Conservation (phyloP, 2,329 filamentous ascomycete species). For the Sclerotinia nivalis region DNA sequence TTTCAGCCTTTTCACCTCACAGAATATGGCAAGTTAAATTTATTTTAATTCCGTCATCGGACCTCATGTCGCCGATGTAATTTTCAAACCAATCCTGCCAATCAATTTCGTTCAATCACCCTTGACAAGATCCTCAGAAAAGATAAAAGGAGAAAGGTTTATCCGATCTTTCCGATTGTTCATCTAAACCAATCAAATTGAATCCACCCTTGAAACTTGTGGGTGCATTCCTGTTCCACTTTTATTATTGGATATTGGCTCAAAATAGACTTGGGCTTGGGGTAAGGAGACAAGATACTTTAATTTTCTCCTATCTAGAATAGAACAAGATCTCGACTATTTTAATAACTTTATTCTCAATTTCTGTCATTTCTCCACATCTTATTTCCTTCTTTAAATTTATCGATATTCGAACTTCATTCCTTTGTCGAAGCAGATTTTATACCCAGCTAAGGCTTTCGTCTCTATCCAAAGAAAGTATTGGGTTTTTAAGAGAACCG, state of each 20-base stretch:
- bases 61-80: background rate
- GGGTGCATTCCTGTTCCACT: background rate
- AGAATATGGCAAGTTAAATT: background rate
- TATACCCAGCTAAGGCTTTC: background rate
- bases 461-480: background rate
- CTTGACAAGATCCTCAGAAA: background rate
- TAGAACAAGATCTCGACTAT: background rate
- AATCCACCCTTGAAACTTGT: background rate
- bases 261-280: conserved; percentile 7
- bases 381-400: background rate
- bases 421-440: background rate
- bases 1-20: background rate
- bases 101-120: too few species aligned
- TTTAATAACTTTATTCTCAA: background rate
- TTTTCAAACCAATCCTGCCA: background rate
- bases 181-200: background rate
- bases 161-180: background rate
- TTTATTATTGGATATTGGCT: background rate
- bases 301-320: conserved; percentile 12
- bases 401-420: background rate
- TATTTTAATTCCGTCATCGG: conserved; percentile 2
- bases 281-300: background rate
- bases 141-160: conserved; percentile 2
- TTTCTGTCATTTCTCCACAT: conserved; percentile 2
- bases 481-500: background rate